Percentiles rank a stretch among this genome's conserved stretches.
These are phyloP conservation scores for Takakia lepidozioides DNA, from an alignment of 225 moss, liverwort and hornwort species.

Conservation along the genomic window DNA sequence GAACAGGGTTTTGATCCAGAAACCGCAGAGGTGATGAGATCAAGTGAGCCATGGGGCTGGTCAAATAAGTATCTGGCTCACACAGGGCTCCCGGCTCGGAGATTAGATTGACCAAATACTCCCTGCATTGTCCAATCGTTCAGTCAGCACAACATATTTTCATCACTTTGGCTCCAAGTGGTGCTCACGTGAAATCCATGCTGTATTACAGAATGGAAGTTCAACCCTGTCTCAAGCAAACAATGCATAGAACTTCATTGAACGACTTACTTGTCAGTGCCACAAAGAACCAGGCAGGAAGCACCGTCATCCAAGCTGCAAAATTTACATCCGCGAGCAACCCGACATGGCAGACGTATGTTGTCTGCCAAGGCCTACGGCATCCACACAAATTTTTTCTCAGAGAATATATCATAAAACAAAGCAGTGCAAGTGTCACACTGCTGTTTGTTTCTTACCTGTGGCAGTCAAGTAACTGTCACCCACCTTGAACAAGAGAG, in stretches of 20 bases:
- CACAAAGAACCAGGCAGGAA: conserved; percentile 45
- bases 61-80: conserved; percentile 29
- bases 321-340: conserved; percentile 53
- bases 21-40: conserved; percentile 38
- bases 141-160: background rate
- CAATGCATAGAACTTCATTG: background rate
- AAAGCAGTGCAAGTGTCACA: too few relatives aligned
- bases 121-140: conserved; percentile 15
- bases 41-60: conserved; percentile 18
- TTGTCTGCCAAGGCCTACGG: conserved; percentile 46
- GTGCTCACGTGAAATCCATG: too few relatives aligned
- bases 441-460: too few relatives aligned
- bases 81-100: conserved; percentile 31
- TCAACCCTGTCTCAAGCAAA: background rate
- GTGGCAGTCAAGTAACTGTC: too few relatives aligned
- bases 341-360: conserved; percentile 41
- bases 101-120: conserved; percentile 41
- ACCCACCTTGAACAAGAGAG: conserved; percentile 39
- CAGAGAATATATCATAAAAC: too few relatives aligned
- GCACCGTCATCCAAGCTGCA: conserved; percentile 39
- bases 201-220: too few relatives aligned
- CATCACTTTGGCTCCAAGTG: too few relatives aligned
- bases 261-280: conserved; percentile 34
- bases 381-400: background rate
- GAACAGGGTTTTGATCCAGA: conserved; percentile 10